phyloP scores from a whole-genome alignment of 441 rosid genomes.

The Populus trichocarpa region DNA sequence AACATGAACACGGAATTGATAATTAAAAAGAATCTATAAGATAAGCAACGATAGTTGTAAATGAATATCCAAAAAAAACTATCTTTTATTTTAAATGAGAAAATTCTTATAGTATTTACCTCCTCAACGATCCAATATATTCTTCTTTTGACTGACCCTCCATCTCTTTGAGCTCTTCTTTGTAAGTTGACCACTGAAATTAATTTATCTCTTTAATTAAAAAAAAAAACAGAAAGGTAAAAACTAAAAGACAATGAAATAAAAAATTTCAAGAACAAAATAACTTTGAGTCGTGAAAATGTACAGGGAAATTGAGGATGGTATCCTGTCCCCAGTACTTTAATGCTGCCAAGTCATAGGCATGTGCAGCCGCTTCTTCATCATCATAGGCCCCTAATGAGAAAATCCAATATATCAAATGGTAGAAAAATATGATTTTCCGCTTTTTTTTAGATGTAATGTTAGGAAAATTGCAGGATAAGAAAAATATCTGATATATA shows the following conservation, averaged over 20 bases:
- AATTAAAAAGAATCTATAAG: too few species aligned
- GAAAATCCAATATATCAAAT: not conserved
- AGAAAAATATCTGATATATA: not conserved
- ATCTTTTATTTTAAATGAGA: too few species aligned
- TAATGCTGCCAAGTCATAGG: conserved; percentile 90
- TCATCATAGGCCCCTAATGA: conserved; percentile 77
- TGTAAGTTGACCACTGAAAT: conserved; percentile 33
- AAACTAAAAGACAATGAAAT: not conserved
- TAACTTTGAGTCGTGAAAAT: not conserved
- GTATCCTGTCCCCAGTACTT: conserved; percentile 90
- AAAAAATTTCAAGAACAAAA: not conserved
- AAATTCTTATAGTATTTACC: conserved; percentile 16
- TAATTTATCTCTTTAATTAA: not conserved
- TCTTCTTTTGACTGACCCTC: conserved; percentile 47
- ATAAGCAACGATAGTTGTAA: too few species aligned
- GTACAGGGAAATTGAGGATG: conserved; percentile 81
- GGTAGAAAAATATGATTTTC: not conserved
- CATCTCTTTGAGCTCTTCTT: conserved; percentile 45
- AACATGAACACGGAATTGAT: not conserved
- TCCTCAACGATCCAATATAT: conserved; percentile 48
- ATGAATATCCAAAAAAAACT: not conserved
- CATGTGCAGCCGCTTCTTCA: conserved; percentile 86
- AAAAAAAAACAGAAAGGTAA: not conserved
- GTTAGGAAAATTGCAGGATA: not conserved
- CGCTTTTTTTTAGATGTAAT: not conserved